A percentile compares a stretch with the other conserved stretches of the same genome.
These are phyloP conservation scores for Groenewaldozyma tartarivorans DNA, from an alignment of 805 yeast species.

Conservation along the genomic window DNA sequence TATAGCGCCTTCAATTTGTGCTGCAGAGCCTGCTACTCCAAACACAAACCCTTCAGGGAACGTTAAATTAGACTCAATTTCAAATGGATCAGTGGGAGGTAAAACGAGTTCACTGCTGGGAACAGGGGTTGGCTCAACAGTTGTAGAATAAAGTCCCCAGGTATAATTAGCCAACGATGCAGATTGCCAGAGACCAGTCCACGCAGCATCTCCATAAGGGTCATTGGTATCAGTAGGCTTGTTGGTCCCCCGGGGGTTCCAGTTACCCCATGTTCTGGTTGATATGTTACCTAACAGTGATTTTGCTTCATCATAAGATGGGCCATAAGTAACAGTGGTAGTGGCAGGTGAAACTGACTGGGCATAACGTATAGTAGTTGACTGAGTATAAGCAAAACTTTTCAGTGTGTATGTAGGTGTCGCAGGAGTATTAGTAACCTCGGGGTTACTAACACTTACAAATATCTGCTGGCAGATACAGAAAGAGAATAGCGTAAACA, in stretches of 20 bases:
- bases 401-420: neutral
- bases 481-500: too few species aligned
- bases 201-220: neutral
- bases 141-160: neutral
- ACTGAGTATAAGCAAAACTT: neutral
- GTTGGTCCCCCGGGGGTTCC: neutral
- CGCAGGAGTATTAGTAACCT: neutral
- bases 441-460: neutral
- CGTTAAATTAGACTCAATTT: too few species aligned
- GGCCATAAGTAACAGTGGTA: neutral
- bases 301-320: neutral
- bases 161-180: neutral
- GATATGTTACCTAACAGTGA: neutral
- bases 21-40: slow-evolving; percentile 28
- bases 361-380: neutral
- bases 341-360: neutral
- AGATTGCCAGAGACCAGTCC: neutral
- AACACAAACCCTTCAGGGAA: slow-evolving; percentile 11
- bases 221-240: neutral
- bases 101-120: neutral
- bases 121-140: neutral
- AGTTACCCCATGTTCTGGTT: neutral
- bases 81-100: neutral
- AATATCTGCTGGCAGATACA: neutral
- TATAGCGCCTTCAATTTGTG: slow-evolving; percentile 30